Percentiles rank a stretch among this genome's conserved stretches.
These are phyloP conservation scores for Pichia manshurica DNA, from an alignment of 805 yeast species.

Conservation along the genomic window DNA sequence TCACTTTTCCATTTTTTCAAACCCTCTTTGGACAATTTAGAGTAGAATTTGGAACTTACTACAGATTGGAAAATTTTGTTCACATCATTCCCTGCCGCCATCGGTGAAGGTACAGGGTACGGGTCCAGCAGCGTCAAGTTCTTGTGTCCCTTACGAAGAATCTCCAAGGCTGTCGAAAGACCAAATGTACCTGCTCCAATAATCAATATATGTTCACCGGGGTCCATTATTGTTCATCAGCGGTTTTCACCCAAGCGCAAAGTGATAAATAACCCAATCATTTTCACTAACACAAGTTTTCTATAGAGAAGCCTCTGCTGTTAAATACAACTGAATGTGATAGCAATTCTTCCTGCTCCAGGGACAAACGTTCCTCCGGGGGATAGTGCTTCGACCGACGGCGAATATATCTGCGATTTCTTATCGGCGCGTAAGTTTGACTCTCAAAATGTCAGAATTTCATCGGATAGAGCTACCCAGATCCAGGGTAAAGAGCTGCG, in stretches of 20 bases:
- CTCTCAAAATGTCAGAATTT: not conserved
- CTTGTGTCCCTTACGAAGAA: not conserved
- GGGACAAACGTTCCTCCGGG: too few relatives aligned
- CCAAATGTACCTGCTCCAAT: constrained; percentile 1
- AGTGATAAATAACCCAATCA: too few relatives aligned
- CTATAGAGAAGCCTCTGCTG: too few relatives aligned
- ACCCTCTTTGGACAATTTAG: not conserved
- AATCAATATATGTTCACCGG: not conserved
- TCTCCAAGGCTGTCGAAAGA: not conserved
- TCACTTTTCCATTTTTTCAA: not conserved
- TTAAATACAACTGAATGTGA: too few relatives aligned
- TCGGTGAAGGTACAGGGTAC: not conserved
- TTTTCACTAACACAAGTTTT: too few relatives aligned
- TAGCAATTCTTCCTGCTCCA: too few relatives aligned
- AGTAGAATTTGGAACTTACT: not conserved
- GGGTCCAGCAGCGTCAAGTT: not conserved
- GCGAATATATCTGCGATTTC: too few relatives aligned
- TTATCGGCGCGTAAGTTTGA: too few relatives aligned
- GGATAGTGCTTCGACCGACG: too few relatives aligned
- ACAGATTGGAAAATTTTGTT: not conserved
- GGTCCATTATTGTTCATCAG: not conserved
- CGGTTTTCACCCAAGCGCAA: too few relatives aligned
- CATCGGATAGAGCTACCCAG: not conserved
- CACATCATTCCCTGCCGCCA: not conserved
- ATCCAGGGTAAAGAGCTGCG: not conserved